Conservation (phyloP, 2,329 filamentous ascomycete species). For the Incumbomyces delicatus region DNA sequence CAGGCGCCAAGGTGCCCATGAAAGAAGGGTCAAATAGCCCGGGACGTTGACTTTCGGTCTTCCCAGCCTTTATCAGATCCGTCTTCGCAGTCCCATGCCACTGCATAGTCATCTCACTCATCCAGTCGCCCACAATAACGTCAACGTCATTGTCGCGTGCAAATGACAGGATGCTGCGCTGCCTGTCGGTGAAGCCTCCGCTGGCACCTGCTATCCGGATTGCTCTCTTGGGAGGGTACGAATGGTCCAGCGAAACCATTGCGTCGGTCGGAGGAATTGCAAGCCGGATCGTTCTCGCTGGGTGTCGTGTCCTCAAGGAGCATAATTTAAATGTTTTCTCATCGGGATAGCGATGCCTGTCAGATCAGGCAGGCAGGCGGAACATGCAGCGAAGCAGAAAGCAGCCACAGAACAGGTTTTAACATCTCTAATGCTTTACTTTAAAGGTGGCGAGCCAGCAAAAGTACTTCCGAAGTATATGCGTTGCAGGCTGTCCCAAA, state of each 20-base stretch:
- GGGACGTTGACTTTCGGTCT: constrained; percentile 17
- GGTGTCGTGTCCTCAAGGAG: no score
- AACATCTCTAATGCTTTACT: neutral
- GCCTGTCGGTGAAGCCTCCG: constrained; percentile 20
- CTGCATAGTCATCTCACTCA: constrained; percentile 20
- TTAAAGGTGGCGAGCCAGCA: no score
- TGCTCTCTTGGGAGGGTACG: constrained; percentile 6
- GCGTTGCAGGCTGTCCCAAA: no score
- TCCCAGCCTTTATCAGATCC: constrained; percentile 1
- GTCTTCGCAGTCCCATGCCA: constrained; percentile 12
- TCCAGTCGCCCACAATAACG: constrained; percentile 24
- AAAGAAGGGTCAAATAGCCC: constrained; percentile 24
- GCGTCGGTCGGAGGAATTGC: no score
- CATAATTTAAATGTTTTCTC: no score
- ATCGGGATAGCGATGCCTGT: no score
- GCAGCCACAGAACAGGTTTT: neutral
- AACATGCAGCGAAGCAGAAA: no score
- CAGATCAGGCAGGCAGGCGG: no score
- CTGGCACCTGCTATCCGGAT: constrained; percentile 25
- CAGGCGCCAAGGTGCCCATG: constrained; percentile 28
- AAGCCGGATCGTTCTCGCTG: neutral
- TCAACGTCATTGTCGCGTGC: constrained; percentile 17
- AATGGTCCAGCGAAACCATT: neutral
- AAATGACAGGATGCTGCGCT: constrained; percentile 10
- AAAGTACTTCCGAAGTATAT: no score